Evolutionary conservation across 1,139 yeast species (phyloP), one percentile per base, ranked within the genome.

Genomic region (Meyerozyma elateridarum): DNA sequence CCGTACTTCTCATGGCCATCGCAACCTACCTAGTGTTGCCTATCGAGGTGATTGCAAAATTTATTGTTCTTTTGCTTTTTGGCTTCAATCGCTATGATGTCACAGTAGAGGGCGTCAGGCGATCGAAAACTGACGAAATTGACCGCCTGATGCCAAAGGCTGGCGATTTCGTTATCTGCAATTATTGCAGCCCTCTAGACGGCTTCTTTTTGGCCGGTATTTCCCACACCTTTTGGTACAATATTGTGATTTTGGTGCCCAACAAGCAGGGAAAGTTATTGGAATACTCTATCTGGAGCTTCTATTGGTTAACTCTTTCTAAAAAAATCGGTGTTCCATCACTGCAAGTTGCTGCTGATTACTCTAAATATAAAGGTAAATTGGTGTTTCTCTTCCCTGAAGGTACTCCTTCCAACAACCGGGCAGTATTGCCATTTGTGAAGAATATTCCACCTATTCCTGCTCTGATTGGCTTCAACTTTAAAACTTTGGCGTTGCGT

Each of bases 351-450:
- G 42, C 36, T 4, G 33, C 30, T 5, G 51, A 51, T 24, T 36
- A 51, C 6, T 32, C 49, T 3, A 45, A 46, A 13, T 48, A 60
- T 12, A 50, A 52, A 19, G 49, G 52, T 9, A 63, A 64, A 29
- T 54, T 64, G n/a, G 62, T 70, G 3, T 73, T 64, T 37, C 47
- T 79, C 29, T 70, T 81, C 32, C 60, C 76, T 14, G 93, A 83
- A 48, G 88, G 88, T 0, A 79, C 88, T 0, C 64, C 85, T 0
- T 73, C 85, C 1, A 82, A 81, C 48, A 82, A 82, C 36, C 74
- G 73, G 42, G 67, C 79, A 0, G 49, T 78, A 0, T 57, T 78
- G 35, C 79, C 80, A 11, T 73, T 76, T 39, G 44, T 48, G 6
- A 30, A 34, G 9, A 31, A 24, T 6, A 22, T 38, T 46, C 32